Percentiles rank a stretch among this genome's conserved stretches.
Conservation (phyloP, 805 yeast genomes). For the Saccharomycopsis schoenii region DNA sequence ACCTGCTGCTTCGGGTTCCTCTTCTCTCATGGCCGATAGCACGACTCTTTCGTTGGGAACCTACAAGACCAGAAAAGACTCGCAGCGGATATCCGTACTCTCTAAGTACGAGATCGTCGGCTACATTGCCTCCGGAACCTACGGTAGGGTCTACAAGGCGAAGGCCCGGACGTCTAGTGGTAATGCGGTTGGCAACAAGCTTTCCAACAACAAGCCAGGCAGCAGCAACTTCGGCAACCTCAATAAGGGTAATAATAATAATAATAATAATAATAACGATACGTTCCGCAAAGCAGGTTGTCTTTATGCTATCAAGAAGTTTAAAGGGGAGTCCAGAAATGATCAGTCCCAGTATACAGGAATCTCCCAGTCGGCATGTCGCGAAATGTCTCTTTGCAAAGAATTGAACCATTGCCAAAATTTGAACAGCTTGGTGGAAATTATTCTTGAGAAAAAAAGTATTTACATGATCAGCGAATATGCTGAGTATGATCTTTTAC, state of each 20-base stretch:
- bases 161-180: constrained; percentile 30
- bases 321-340: constrained; percentile 88
- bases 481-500: constrained; percentile 92
- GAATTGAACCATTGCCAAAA: constrained; percentile 71
- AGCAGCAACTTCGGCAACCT: background rate
- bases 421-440: constrained; percentile 70
- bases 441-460: constrained; percentile 75
- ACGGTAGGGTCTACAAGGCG: constrained; percentile 92
- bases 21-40: constrained; percentile 41
- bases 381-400: constrained; percentile 92
- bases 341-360: constrained; percentile 85
- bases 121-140: constrained; percentile 97
- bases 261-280: background rate
- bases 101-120: constrained; percentile 83
- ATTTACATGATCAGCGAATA: constrained; percentile 93
- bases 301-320: constrained; percentile 84
- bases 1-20: background rate
- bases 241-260: background rate
- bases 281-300: constrained; percentile 22
- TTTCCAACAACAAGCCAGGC: no score
- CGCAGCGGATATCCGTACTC: constrained; percentile 60
- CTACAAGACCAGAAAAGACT: constrained; percentile 55
- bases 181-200: no score
- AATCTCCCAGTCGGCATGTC: constrained; percentile 87
- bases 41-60: constrained; percentile 47